A percentile compares a stretch with the other conserved stretches of the same genome.
These are phyloP conservation scores for Cordyceps militaris DNA, from an alignment of 2,329 filamentous ascomycete species.

Conservation along the genomic window DNA sequence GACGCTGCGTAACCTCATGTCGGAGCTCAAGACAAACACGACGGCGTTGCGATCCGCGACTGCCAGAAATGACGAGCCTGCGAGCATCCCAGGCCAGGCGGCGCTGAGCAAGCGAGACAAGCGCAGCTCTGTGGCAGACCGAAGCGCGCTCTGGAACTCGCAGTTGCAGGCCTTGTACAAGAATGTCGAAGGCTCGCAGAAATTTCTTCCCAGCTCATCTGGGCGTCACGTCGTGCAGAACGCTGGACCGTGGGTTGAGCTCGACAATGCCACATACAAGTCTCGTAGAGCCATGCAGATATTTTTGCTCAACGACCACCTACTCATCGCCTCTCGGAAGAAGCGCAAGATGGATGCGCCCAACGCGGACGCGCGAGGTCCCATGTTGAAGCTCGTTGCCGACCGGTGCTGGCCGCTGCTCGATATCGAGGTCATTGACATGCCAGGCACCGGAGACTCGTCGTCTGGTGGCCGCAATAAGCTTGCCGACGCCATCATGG, in stretches of 20 bases:
- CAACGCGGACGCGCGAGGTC: constrained; percentile 41
- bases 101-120: constrained; percentile 66
- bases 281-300: constrained; percentile 82
- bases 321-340: constrained; percentile 85
- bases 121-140: constrained; percentile 76
- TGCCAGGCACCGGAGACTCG: constrained; percentile 59
- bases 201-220: constrained; percentile 82
- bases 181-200: constrained; percentile 94
- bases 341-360: constrained; percentile 76
- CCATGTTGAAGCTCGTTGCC: constrained; percentile 72
- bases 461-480: constrained; percentile 49
- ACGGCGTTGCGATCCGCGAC: constrained; percentile 57
- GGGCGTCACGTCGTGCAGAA: constrained; percentile 94
- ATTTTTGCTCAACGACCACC: constrained; percentile 88
- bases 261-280: constrained; percentile 97
- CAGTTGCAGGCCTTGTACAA: constrained; percentile 80
- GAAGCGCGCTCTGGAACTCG: constrained; percentile 60
- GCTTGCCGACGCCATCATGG: constrained; percentile 79
- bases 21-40: constrained; percentile 77
- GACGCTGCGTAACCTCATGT: constrained; percentile 81
- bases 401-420: constrained; percentile 91
- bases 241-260: constrained; percentile 87
- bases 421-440: constrained; percentile 88
- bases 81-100: constrained; percentile 43
- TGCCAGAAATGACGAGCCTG: constrained; percentile 40